Conservation (phyloP, 2,329 filamentous ascomycete species). For the Clarireedia hainanense region DNA sequence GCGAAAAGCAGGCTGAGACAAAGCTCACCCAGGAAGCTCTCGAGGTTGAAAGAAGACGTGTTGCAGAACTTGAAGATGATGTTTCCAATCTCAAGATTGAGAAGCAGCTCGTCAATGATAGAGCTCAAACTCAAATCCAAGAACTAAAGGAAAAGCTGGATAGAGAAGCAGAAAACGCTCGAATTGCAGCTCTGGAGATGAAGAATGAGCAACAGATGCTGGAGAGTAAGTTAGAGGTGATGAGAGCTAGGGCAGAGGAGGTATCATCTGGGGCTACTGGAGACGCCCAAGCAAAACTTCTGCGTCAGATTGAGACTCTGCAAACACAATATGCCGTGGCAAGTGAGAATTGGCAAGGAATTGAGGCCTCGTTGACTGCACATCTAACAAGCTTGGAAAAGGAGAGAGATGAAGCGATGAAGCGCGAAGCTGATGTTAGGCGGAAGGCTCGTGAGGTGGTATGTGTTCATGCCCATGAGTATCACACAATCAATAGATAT, state of each 20-base stretch:
- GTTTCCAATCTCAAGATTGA: conserved; percentile 66
- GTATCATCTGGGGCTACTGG: conserved; percentile 74
- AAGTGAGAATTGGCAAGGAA: conserved; percentile 95
- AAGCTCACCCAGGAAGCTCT: conserved; percentile 61
- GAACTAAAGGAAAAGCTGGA: conserved; percentile 68
- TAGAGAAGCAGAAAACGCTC: conserved; percentile 62
- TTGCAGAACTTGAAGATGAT: conserved; percentile 48
- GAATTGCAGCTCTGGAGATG: conserved; percentile 65
- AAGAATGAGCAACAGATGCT: conserved; percentile 69
- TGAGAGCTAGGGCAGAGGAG: conserved; percentile 81
- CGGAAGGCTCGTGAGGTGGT: conserved; percentile 84
- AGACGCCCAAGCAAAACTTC: conserved; percentile 78
- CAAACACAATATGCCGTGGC: conserved; percentile 93
- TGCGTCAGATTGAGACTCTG: conserved; percentile 89
- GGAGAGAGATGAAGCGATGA: conserved; percentile 79
- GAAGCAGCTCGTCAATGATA: conserved; percentile 66
- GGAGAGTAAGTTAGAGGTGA: conserved; percentile 83
- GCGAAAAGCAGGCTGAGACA: conserved; percentile 58
- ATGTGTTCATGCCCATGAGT: conserved; percentile 31
- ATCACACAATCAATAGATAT: not conserved
- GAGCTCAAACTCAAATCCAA: conserved; percentile 58
- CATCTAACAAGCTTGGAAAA: conserved; percentile 74
- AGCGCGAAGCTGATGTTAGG: conserved; percentile 78
- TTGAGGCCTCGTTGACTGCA: conserved; percentile 77
- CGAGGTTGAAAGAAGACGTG: conserved; percentile 52